Evolutionary conservation across 305 asterid genomes (phyloP).

Genomic region (Solanum chacoense): DNA sequence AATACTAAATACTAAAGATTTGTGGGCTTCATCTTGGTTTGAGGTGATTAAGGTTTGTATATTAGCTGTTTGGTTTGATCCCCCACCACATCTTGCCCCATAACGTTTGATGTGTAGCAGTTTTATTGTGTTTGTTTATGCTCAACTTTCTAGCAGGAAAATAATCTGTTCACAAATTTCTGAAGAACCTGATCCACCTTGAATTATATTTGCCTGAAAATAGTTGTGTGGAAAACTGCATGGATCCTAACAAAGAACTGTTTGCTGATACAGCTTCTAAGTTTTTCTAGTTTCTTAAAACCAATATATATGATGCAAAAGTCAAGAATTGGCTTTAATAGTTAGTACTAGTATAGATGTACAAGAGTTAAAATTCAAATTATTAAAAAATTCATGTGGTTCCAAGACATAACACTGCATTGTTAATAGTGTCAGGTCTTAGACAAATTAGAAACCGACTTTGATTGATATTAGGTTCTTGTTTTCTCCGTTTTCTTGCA

Average conservation of each 20-base stretch:
- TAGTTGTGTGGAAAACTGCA: background rate
- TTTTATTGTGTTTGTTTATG: background rate
- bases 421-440: background rate
- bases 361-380: background rate
- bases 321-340: background rate
- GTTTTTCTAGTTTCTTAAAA: background rate
- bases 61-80: background rate
- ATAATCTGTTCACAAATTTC: background rate
- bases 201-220: background rate
- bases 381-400: background rate
- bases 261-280: background rate
- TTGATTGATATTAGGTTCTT: background rate
- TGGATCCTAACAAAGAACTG: background rate
- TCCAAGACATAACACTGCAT: slow-evolving; percentile 3
- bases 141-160: background rate
- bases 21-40: background rate
- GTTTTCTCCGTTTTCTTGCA: background rate
- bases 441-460: background rate
- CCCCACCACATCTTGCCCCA: background rate
- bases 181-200: background rate
- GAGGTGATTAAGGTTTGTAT: background rate
- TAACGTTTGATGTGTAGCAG: background rate
- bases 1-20: background rate
- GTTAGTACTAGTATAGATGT: background rate
- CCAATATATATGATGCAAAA: background rate